Evolutionary conservation across 257 asterid species (phyloP).

Genomic region (Datura wrightii): DNA sequence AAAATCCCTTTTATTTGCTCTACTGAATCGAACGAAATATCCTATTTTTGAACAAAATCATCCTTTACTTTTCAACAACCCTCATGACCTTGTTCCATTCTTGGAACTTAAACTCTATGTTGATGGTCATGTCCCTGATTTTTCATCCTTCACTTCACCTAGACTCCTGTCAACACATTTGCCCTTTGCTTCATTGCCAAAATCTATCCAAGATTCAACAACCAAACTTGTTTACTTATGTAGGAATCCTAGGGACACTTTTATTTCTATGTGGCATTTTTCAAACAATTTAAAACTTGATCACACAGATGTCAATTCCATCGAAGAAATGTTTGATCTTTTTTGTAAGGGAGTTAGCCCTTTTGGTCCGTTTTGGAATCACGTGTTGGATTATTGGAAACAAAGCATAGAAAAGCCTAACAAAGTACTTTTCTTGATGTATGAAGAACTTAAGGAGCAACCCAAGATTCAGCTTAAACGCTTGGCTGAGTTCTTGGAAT

Average conservation of each 20-base stretch:
- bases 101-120: conserved; percentile 21
- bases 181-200: conserved; percentile 25
- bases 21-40: background rate
- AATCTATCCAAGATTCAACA: background rate
- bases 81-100: conserved; percentile 35
- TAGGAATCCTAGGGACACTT: conserved; percentile 35
- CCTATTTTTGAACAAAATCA: conserved; percentile 27
- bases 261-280: conserved; percentile 38
- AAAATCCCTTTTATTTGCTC: conserved; percentile 10
- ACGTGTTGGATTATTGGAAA: conserved; percentile 22
- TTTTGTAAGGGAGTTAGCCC: conserved; percentile 29
- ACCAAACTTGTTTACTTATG: conserved; percentile 36
- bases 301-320: background rate
- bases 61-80: conserved; percentile 34
- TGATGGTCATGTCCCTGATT: background rate
- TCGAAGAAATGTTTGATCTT: conserved; percentile 25
- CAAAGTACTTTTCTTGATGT: background rate
- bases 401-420: conserved; percentile 29
- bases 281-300: conserved; percentile 8
- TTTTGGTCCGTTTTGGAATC: conserved; percentile 39
- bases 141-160: background rate
- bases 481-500: background rate
- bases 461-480: background rate
- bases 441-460: background rate
- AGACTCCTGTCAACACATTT: conserved; percentile 35